Conservation (phyloP, 495 filamentous ascomycete genomes). For the Penicillium crystallinum region DNA sequence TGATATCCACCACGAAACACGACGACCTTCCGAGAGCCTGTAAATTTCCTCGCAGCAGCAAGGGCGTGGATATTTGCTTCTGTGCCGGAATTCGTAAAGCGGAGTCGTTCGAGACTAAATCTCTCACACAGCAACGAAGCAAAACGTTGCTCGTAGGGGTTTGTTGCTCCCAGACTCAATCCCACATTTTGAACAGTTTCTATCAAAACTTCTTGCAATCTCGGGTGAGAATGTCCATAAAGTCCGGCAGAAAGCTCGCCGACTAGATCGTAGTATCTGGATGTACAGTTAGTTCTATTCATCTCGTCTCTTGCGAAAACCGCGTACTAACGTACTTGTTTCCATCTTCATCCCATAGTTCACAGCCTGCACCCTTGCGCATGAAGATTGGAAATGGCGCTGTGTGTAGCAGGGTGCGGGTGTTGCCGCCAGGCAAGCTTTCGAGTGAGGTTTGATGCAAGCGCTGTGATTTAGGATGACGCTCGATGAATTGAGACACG, state of each 20-base stretch:
- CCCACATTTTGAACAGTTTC: conserved; percentile 32
- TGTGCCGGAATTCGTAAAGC: conserved; percentile 49
- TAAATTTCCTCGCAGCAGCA: conserved; percentile 35
- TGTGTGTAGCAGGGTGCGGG: conserved; percentile 13
- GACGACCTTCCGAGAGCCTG: conserved; percentile 33
- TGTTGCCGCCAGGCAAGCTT: conserved; percentile 11
- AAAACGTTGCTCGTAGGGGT: conserved; percentile 32
- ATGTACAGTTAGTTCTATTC: neutral
- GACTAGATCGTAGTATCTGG: conserved; percentile 34
- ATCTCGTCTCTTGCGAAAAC: neutral
- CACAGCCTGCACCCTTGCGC: neutral
- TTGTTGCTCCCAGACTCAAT: conserved; percentile 39
- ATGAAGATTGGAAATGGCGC: conserved; percentile 9
- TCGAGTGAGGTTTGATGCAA: neutral
- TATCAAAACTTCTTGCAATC: conserved; percentile 32
- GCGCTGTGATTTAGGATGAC: neutral
- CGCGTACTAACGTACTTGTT: conserved; percentile 6
- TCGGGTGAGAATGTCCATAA: conserved; percentile 48
- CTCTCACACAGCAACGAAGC: conserved; percentile 37
- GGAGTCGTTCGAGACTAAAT: conserved; percentile 39
- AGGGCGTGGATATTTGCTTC: conserved; percentile 49
- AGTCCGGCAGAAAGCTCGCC: conserved; percentile 51
- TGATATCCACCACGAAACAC: conserved; percentile 49
- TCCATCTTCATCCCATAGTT: conserved; percentile 9
- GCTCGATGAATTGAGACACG: neutral